A percentile compares a stretch with the other conserved stretches of the same genome.
Evolutionary conservation across 306 rosid species (phyloP).

Genomic region (Echinosophora koreensis): DNA sequence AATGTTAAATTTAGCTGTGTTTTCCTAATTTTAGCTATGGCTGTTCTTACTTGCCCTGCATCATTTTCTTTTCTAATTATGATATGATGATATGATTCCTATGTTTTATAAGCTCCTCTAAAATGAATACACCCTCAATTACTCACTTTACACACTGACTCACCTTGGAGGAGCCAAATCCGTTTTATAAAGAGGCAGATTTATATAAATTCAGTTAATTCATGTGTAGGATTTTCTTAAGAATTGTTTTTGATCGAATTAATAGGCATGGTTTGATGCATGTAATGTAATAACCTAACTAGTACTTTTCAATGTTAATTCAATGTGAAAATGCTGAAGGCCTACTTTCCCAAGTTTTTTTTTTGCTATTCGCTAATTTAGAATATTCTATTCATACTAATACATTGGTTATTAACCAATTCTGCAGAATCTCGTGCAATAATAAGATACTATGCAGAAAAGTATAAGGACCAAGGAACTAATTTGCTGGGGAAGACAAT

Average conservation of each 20-base stretch:
- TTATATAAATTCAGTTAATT: not conserved
- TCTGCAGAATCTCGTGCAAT: conserved; percentile 46
- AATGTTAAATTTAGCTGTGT: not conserved
- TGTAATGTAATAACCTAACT: too few relatives aligned
- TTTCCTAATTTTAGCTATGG: not conserved
- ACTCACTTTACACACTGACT: too few relatives aligned
- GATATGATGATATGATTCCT: too few relatives aligned
- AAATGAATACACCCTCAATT: too few relatives aligned
- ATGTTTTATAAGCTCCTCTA: not conserved
- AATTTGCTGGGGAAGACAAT: conserved; percentile 45
- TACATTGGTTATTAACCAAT: not conserved
- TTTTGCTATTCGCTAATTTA: too few relatives aligned
- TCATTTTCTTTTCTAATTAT: not conserved
- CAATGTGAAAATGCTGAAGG: not conserved
- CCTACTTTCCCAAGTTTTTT: not conserved
- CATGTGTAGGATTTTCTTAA: not conserved
- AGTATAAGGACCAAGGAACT: conserved; percentile 39
- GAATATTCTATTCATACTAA: not conserved
- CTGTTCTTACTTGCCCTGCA: not conserved
- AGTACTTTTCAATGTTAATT: too few relatives aligned
- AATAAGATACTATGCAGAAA: conserved; percentile 40
- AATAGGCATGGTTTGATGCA: not conserved
- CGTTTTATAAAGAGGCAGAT: not conserved
- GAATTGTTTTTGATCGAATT: too few relatives aligned
- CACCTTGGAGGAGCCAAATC: too few relatives aligned